A percentile compares a stretch with the other conserved stretches of the same genome.
Conservation (phyloP, 257 asterid genomes). For the Solanum bulbocastanum region DNA sequence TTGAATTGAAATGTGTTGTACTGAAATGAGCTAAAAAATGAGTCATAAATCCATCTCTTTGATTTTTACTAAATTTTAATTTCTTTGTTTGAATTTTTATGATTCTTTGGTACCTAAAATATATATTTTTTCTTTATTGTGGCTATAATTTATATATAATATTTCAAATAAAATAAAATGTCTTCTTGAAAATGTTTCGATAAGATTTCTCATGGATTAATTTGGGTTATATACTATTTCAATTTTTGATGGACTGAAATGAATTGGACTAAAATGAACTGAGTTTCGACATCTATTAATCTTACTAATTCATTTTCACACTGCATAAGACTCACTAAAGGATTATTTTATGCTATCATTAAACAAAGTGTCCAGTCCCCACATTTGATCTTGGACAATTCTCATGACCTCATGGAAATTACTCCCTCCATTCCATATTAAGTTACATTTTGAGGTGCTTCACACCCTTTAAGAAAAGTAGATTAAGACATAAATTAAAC, state of each 20-base stretch:
- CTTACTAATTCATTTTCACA: background rate
- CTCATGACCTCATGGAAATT: background rate
- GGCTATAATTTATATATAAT: background rate
- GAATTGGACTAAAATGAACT: background rate
- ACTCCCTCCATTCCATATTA: no score
- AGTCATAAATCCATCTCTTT: rapidly evolving
- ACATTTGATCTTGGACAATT: background rate
- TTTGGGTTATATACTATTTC: background rate
- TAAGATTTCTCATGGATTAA: background rate
- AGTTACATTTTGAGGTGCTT: no score
- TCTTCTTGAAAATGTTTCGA: no score
- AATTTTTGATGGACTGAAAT: background rate
- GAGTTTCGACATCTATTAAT: background rate
- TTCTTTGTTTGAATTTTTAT: background rate
- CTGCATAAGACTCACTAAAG: background rate
- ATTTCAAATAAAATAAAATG: background rate
- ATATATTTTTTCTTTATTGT: background rate
- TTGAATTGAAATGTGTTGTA: no score
- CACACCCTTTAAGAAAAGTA: no score
- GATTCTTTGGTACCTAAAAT: background rate
- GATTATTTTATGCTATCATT: background rate
- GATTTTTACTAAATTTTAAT: background rate
- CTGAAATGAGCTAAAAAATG: background rate
- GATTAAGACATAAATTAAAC: no score
- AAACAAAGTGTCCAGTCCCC: background rate